Conservation (phyloP, 805 yeast species). For the Nematodospora valgi region DNA sequence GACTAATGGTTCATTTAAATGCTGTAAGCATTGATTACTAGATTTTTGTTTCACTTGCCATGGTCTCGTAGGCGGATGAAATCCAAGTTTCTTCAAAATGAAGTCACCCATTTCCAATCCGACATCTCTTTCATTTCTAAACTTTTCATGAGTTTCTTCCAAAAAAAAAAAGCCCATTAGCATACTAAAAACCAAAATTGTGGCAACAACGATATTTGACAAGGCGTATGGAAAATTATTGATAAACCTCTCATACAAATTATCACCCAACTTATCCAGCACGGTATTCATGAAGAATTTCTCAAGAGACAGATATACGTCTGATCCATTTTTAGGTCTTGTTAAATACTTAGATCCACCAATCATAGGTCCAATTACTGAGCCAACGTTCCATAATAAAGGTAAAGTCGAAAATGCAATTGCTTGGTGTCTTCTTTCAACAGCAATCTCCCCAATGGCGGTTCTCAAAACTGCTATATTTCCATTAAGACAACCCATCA, state of each 20-base stretch:
- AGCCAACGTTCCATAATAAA: constrained; percentile 57
- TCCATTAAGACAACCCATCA: constrained; percentile 60
- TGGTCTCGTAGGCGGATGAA: constrained; percentile 23
- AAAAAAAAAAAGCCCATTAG: constrained; percentile 31
- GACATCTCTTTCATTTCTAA: constrained; percentile 21
- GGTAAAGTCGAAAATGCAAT: constrained; percentile 62
- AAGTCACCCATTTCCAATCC: constrained; percentile 39
- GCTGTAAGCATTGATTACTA: not conserved
- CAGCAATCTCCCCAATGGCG: constrained; percentile 56
- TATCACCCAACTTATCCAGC: not conserved
- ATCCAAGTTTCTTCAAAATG: constrained; percentile 23
- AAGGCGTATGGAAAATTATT: constrained; percentile 35
- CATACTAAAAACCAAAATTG: constrained; percentile 22
- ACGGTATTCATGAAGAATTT: constrained; percentile 1
- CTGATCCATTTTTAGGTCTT: constrained; percentile 26
- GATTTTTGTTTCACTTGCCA: constrained; percentile 18
- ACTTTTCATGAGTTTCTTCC: constrained; percentile 33
- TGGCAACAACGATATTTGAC: constrained; percentile 33
- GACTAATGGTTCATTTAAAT: not conserved
- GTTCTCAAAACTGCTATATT: constrained; percentile 66
- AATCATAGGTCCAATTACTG: constrained; percentile 58
- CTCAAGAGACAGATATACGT: too few species aligned
- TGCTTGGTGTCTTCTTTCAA: constrained; percentile 56
- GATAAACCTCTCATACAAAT: constrained; percentile 24
- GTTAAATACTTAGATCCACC: constrained; percentile 52